Conservation (phyloP, 2,329 filamentous ascomycete genomes). For the Macroventuria anomochaeta region DNA sequence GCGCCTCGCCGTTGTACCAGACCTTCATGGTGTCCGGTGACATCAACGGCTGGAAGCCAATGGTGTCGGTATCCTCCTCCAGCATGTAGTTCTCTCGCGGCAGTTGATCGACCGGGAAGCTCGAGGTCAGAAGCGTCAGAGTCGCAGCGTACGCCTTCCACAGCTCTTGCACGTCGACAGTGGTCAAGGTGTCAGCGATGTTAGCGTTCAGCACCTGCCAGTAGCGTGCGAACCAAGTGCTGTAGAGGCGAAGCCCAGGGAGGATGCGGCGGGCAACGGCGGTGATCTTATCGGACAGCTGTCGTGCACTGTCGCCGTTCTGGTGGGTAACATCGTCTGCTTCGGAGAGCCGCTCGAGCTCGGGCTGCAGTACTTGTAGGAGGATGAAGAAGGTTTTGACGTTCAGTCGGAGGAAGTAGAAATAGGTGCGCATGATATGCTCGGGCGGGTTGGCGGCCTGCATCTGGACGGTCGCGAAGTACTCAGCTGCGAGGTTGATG, state of each 20-base stretch:
- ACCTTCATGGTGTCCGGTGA: constrained; percentile 57
- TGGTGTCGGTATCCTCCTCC: constrained; percentile 70
- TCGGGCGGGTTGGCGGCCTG: constrained; percentile 48
- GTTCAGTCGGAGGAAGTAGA: constrained; percentile 78
- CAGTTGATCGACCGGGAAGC: constrained; percentile 65
- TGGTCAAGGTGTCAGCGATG: constrained; percentile 60
- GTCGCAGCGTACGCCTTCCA: constrained; percentile 71
- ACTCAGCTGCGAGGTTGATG: constrained; percentile 85
- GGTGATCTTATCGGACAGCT: constrained; percentile 60
- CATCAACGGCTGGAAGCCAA: constrained; percentile 69
- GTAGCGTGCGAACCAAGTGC: constrained; percentile 68
- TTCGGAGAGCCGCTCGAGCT: constrained; percentile 66
- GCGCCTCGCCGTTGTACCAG: constrained; percentile 56
- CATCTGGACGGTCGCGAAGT: constrained; percentile 69
- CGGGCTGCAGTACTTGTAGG: constrained; percentile 72
- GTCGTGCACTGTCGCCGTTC: constrained; percentile 41
- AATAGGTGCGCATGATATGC: constrained; percentile 52
- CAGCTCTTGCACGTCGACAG: constrained; percentile 64
- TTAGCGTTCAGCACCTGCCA: constrained; percentile 62
- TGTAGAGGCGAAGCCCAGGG: constrained; percentile 70
- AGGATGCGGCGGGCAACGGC: constrained; percentile 66
- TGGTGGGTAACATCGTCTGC: constrained; percentile 55
- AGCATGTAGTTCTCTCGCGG: constrained; percentile 67
- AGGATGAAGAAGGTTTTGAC: constrained; percentile 76
- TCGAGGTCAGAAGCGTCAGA: constrained; percentile 64